A percentile compares a stretch with the other conserved stretches of the same genome.
Evolutionary conservation across 345 rosid species (phyloP).

Genomic region (Dipteronia dyeriana): DNA sequence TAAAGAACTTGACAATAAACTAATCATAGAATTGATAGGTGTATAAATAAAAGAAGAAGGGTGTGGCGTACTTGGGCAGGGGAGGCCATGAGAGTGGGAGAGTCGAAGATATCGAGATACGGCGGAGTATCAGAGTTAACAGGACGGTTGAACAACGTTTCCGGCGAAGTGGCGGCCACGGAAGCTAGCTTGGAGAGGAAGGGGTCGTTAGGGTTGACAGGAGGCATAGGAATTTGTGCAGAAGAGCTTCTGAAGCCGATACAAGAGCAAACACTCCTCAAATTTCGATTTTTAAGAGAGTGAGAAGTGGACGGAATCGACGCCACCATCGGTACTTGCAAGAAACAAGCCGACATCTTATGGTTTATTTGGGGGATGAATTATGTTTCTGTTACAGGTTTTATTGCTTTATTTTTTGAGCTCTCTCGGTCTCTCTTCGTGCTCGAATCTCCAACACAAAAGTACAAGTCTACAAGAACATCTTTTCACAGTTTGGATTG

Average conservation of each 20-base stretch:
- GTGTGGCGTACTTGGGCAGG: constrained; percentile 70
- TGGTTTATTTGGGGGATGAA: not conserved
- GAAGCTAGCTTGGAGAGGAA: constrained; percentile 66
- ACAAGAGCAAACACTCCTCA: constrained; percentile 38
- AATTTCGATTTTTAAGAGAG: constrained; percentile 30
- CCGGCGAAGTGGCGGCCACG: constrained; percentile 62
- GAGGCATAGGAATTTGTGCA: constrained; percentile 66
- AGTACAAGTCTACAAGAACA: too few relatives aligned
- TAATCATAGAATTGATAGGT: not conserved
- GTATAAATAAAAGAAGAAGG: too few relatives aligned
- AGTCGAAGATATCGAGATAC: constrained; percentile 68
- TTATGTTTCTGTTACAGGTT: not conserved
- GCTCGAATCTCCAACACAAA: too few relatives aligned
- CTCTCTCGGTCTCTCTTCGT: too few relatives aligned
- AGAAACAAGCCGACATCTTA: constrained; percentile 46
- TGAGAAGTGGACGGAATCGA: constrained; percentile 40
- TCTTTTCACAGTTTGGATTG: too few relatives aligned
- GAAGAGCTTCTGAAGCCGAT: constrained; percentile 44
- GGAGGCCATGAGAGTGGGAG: constrained; percentile 79
- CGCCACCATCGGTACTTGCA: constrained; percentile 47
- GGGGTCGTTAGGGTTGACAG: constrained; percentile 76
- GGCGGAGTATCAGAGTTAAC: constrained; percentile 58
- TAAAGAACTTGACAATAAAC: not conserved
- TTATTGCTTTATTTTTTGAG: not conserved
- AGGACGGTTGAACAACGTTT: constrained; percentile 48